Conservation (phyloP, 116 monocot species). For the Phalaenopsis hybrid region DNA sequence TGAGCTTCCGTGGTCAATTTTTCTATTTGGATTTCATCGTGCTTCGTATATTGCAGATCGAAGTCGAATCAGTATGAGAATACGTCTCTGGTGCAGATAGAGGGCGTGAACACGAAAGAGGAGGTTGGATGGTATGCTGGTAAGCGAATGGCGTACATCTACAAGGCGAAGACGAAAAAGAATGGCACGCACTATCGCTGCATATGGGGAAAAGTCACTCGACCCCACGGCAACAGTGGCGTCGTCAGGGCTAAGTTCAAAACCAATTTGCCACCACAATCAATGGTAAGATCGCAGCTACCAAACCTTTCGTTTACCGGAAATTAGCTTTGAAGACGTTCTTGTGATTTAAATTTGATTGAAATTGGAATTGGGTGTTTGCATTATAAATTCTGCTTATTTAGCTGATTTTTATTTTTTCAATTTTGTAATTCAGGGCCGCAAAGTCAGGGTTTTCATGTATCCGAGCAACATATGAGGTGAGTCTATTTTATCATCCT, state of each 20-base stretch:
- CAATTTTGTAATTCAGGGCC: slow-evolving; percentile 15
- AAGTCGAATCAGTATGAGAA: slow-evolving; percentile 72
- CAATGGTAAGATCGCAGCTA: slow-evolving; percentile 34
- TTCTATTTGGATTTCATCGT: slow-evolving; percentile 4
- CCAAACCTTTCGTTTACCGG: neutral
- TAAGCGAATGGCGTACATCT: slow-evolving; percentile 54
- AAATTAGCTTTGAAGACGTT: neutral
- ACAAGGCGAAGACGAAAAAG: slow-evolving; percentile 65
- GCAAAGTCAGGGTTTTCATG: slow-evolving; percentile 50
- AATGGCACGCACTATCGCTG: slow-evolving; percentile 49
- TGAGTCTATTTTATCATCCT: neutral
- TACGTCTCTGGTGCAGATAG: slow-evolving; percentile 73
- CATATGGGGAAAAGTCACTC: slow-evolving; percentile 68
- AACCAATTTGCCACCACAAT: slow-evolving; percentile 50
- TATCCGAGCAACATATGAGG: slow-evolving; percentile 61
- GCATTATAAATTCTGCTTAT: neutral
- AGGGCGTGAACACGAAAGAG: slow-evolving; percentile 70
- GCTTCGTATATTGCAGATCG: slow-evolving; percentile 20
- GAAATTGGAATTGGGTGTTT: neutral
- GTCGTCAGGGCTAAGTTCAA: slow-evolving; percentile 65
- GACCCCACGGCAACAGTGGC: slow-evolving; percentile 61
- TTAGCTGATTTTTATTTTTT: neutral
- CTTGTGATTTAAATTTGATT: neutral
- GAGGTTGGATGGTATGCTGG: slow-evolving; percentile 57
- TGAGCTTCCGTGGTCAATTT: neutral